Percentiles rank a stretch among this genome's conserved stretches.
Conservation (phyloP, 441 rosid species). For the Syzygium malaccense region DNA sequence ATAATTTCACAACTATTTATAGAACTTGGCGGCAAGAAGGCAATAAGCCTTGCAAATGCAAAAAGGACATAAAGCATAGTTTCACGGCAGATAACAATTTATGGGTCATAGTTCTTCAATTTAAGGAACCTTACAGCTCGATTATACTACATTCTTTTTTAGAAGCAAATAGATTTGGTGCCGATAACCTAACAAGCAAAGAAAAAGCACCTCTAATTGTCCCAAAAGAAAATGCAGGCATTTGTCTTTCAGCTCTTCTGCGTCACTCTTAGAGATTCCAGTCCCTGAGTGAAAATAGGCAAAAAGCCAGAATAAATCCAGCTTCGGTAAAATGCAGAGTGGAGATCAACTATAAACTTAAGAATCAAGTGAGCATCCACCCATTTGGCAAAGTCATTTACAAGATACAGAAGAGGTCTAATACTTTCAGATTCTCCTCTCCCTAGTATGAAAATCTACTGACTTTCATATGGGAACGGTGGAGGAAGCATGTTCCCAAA, state of each 20-base stretch:
- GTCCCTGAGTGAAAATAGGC: constrained; percentile 39
- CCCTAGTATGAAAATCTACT: neutral
- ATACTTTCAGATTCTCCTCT: neutral
- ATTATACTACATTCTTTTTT: neutral
- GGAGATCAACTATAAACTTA: neutral
- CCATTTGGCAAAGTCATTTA: neutral
- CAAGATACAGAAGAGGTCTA: neutral
- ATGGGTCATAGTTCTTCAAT: neutral
- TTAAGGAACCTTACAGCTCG: neutral
- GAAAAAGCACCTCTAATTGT: constrained; percentile 36
- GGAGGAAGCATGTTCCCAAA: neutral
- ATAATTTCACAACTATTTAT: neutral
- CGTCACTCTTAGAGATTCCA: constrained; percentile 62
- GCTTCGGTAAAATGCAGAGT: neutral
- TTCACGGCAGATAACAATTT: neutral
- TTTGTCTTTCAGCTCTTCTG: constrained; percentile 50
- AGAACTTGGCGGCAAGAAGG: neutral
- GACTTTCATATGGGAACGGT: neutral
- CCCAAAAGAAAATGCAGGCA: constrained; percentile 66
- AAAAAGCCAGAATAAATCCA: neutral
- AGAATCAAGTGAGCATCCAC: neutral
- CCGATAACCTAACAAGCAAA: constrained; percentile 5
- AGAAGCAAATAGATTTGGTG: neutral
- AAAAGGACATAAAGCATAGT: neutral
- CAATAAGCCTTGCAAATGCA: neutral